Evolutionary conservation across 1,139 yeast genomes (phyloP).

Genomic region (Kurtzmaniella quercitrusa): DNA sequence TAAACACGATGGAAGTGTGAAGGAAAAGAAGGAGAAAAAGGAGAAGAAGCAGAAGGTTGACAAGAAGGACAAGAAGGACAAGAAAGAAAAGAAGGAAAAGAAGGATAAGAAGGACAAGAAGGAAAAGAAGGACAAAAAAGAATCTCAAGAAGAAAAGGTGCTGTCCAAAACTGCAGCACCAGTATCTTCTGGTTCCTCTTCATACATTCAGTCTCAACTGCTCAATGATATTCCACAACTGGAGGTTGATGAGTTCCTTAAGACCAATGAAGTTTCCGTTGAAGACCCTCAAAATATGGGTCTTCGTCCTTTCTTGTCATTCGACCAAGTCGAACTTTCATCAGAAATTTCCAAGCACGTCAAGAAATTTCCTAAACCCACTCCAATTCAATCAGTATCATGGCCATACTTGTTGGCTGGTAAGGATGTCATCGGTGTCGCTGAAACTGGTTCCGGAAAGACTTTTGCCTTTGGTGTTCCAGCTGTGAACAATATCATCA

Average conservation of each 20-base stretch:
- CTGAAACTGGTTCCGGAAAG: slow-evolving; percentile 98
- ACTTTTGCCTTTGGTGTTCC: slow-evolving; percentile 98
- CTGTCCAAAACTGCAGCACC: slow-evolving; percentile 6
- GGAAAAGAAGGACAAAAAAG: slow-evolving; percentile 11
- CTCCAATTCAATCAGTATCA: slow-evolving; percentile 94
- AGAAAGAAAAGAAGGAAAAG: slow-evolving; percentile 36
- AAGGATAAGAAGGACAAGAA: slow-evolving; percentile 17
- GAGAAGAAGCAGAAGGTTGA: slow-evolving; percentile 46
- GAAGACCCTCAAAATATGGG: slow-evolving; percentile 58
- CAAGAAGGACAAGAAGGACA: slow-evolving; percentile 42
- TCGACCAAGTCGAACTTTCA: slow-evolving; percentile 58
- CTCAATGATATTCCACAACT: slow-evolving; percentile 40
- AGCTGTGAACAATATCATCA: slow-evolving; percentile 70
- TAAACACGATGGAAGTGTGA: slow-evolving; percentile 36
- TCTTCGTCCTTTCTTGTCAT: slow-evolving; percentile 68
- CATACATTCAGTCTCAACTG: slow-evolving; percentile 21
- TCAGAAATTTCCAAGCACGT: slow-evolving; percentile 54
- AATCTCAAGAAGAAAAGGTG: slow-evolving; percentile 8
- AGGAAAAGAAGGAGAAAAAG: slow-evolving; percentile 40
- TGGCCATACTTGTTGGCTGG: slow-evolving; percentile 89
- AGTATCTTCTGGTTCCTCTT: slow-evolving; percentile 11
- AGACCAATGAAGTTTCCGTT: slow-evolving; percentile 72
- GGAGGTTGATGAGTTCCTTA: slow-evolving; percentile 59
- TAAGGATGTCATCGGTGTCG: slow-evolving; percentile 92
- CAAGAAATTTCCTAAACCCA: slow-evolving; percentile 77